Conservation (phyloP, 169 alveolate genomes). For the Cryptosporidium andersoni region DNA sequence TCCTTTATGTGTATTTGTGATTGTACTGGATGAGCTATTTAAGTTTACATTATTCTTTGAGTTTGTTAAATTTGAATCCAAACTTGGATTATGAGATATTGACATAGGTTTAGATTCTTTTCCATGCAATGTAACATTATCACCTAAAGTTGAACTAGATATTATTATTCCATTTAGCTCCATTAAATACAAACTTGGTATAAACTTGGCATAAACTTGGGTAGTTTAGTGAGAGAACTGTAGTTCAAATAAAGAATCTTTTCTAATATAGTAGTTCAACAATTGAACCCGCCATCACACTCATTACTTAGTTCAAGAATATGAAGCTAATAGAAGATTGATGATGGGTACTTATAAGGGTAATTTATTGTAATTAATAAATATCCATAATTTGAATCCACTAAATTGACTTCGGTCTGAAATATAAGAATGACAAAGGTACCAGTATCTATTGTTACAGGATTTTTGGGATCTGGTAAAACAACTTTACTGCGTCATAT, state of each 20-base stretch:
- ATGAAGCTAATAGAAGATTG: background rate
- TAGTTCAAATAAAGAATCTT: background rate
- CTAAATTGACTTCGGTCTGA: no score
- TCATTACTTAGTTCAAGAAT: background rate
- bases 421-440: slow-evolving; percentile 21
- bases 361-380: background rate
- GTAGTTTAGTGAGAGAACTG: background rate
- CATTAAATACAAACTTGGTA: background rate
- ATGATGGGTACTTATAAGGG: background rate
- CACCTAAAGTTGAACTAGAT: no score
- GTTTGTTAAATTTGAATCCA: no score
- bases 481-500: slow-evolving; percentile 79
- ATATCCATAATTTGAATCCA: no score
- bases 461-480: slow-evolving; percentile 86
- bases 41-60: no score
- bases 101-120: no score
- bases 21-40: no score
- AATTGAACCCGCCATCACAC: no score
- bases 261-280: background rate
- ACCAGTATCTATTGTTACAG: slow-evolving; percentile 80
- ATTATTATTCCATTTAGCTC: no score
- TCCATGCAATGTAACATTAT: no score
- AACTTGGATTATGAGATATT: no score
- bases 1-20: no score
- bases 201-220: slow-evolving; percentile 9